Evolutionary conservation across 1,284 basidiomycete genomes (phyloP).

Genomic region (Schizophyllum commune): DNA sequence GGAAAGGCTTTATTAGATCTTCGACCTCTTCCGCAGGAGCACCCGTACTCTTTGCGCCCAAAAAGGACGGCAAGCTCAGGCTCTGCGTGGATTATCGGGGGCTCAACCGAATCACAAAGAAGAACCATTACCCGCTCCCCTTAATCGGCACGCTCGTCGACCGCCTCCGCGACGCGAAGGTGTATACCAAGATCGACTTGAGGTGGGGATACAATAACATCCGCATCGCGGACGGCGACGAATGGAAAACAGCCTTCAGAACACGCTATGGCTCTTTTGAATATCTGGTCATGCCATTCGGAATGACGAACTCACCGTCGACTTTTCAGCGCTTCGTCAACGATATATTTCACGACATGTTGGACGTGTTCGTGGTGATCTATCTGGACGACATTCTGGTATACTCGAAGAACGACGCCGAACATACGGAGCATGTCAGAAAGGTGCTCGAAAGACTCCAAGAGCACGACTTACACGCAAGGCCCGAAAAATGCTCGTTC

Average conservation of each 20-base stretch:
- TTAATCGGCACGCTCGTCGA: conserved; percentile 16
- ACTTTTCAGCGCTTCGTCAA: conserved; percentile 12
- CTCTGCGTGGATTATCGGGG: conserved; percentile 27
- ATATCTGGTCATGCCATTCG: conserved; percentile 25
- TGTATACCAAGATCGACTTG: conserved; percentile 30
- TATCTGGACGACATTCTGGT: conserved; percentile 19
- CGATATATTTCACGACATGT: conserved; percentile 12
- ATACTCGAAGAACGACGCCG: conserved; percentile 13
- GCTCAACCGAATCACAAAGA: conserved; percentile 28
- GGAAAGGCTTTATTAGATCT: conserved; percentile 15
- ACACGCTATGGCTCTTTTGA: conserved; percentile 25
- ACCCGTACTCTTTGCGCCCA: conserved; percentile 36
- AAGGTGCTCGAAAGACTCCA: conserved; percentile 25
- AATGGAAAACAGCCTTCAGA: conserved; percentile 29
- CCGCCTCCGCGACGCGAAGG: conserved; percentile 16
- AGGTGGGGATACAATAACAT: conserved; percentile 25
- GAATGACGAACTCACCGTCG: conserved; percentile 11
- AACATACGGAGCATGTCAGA: conserved; percentile 19
- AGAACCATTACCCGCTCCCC: conserved; percentile 29
- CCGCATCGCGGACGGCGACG: conserved; percentile 23
- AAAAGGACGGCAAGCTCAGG: conserved; percentile 30
- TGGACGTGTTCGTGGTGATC: conserved; percentile 11
- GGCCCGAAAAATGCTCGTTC: conserved; percentile 18
- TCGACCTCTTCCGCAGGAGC: conserved; percentile 23
- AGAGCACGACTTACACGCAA: conserved; percentile 17